These are phyloP conservation scores for Noccaea bulbosa DNA, from an alignment of 345 rosid species.

Conservation along the genomic window DNA sequence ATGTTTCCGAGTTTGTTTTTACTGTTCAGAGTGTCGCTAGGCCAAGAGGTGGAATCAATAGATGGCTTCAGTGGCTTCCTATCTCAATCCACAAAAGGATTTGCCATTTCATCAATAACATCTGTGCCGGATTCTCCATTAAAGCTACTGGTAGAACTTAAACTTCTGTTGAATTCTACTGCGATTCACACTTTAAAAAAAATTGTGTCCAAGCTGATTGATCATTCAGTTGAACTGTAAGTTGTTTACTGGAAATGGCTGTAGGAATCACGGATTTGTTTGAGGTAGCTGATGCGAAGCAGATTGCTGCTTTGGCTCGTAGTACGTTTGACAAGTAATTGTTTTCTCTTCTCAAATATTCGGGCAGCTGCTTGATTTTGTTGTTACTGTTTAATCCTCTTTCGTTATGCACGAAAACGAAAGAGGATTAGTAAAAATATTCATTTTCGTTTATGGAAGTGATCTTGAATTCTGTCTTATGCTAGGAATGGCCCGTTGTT, in stretches of 20 bases:
- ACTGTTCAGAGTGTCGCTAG: conserved; percentile 69
- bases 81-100: conserved; percentile 65
- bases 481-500: conserved; percentile 77
- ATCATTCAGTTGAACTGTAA: background rate
- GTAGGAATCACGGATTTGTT: conserved; percentile 59
- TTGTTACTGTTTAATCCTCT: background rate
- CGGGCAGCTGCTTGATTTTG: conserved; percentile 17
- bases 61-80: conserved; percentile 85
- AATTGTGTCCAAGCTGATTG: background rate
- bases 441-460: too few relatives aligned
- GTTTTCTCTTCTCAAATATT: background rate
- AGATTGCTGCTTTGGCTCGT: conserved; percentile 74
- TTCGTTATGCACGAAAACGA: background rate
- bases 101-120: conserved; percentile 41
- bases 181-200: background rate
- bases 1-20: conserved; percentile 12
- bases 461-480: conserved; percentile 9
- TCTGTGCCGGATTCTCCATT: conserved; percentile 43
- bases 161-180: background rate
- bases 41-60: conserved; percentile 75
- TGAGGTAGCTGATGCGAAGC: conserved; percentile 70
- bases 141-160: conserved; percentile 45
- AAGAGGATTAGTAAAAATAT: too few relatives aligned
- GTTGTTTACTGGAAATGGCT: conserved; percentile 16
- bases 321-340: conserved; percentile 65